Evolutionary conservation across 345 rosid genomes (phyloP).

Genomic region (Streptanthus diversifolius): DNA sequence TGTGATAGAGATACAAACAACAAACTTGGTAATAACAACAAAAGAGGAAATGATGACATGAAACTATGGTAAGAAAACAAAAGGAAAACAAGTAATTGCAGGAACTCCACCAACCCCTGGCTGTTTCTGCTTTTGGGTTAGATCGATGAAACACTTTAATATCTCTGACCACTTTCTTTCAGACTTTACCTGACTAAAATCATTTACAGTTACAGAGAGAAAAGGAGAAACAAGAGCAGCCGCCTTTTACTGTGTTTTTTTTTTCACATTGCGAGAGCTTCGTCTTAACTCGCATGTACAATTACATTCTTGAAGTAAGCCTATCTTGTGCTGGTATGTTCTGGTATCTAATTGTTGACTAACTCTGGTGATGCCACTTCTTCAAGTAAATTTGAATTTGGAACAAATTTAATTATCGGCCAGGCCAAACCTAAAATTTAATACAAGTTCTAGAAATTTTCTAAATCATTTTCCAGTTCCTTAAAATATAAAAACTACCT

Average conservation of each 20-base stretch:
- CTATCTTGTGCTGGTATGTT: background rate
- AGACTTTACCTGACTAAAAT: too few species aligned
- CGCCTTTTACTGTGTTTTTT: background rate
- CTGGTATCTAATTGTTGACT: background rate
- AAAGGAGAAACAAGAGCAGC: background rate
- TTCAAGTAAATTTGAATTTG: too few species aligned
- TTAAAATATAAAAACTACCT: too few species aligned
- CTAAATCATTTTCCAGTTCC: too few species aligned
- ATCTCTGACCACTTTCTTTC: background rate
- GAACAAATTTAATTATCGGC: too few species aligned
- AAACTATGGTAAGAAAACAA: background rate
- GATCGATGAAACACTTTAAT: background rate
- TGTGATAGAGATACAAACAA: background rate
- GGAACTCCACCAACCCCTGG: background rate
- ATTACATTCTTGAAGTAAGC: background rate
- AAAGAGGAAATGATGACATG: background rate
- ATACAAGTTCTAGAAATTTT: too few species aligned
- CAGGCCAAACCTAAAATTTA: too few species aligned
- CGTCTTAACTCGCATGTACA: background rate
- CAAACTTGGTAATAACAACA: background rate
- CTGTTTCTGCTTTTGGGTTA: background rate
- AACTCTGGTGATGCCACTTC: background rate
- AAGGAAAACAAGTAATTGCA: background rate
- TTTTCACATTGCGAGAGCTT: background rate
- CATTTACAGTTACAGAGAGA: too few species aligned